Conservation (phyloP, 2,329 filamentous ascomycete species). For the Alternaria panax region DNA sequence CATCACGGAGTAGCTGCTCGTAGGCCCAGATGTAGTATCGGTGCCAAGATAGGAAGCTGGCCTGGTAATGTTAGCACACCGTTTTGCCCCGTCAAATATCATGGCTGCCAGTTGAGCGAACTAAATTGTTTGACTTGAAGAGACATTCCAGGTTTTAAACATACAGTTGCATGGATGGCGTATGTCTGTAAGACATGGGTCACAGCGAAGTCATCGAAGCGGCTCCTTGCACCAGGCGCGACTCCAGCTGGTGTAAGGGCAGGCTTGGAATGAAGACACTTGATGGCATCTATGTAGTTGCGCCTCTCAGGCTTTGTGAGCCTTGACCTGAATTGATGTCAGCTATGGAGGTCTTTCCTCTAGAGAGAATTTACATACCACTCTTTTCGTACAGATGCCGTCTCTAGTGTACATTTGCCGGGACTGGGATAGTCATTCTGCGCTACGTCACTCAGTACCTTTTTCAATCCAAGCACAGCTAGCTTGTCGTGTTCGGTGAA, state of each 20-base stretch:
- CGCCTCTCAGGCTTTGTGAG: conserved; percentile 29
- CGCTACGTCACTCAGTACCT: conserved; percentile 23
- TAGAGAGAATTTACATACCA: conserved; percentile 42
- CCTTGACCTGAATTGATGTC: conserved; percentile 21
- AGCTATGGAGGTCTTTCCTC: neutral
- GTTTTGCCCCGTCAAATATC: neutral
- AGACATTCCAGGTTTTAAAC: conserved; percentile 12
- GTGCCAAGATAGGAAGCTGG: conserved; percentile 50
- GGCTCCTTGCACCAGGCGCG: conserved; percentile 34
- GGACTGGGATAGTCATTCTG: conserved; percentile 29
- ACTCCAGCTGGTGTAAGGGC: conserved; percentile 28
- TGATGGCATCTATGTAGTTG: conserved; percentile 42
- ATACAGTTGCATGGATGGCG: conserved; percentile 39
- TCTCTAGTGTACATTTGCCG: conserved; percentile 45
- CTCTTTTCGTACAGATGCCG: conserved; percentile 51
- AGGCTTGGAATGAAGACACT: conserved; percentile 37
- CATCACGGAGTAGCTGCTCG: conserved; percentile 50
- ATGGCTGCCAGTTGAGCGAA: neutral
- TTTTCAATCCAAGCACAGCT: neutral
- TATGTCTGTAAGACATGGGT: conserved; percentile 42
- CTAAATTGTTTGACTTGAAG: neutral
- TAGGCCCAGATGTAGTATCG: conserved; percentile 52
- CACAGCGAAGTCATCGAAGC: conserved; percentile 45
- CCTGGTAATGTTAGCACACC: conserved; percentile 14
- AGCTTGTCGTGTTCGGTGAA: neutral